phyloP scores from a whole-genome alignment of 2,329 filamentous ascomycete genomes.

The Penicillium paneum region DNA sequence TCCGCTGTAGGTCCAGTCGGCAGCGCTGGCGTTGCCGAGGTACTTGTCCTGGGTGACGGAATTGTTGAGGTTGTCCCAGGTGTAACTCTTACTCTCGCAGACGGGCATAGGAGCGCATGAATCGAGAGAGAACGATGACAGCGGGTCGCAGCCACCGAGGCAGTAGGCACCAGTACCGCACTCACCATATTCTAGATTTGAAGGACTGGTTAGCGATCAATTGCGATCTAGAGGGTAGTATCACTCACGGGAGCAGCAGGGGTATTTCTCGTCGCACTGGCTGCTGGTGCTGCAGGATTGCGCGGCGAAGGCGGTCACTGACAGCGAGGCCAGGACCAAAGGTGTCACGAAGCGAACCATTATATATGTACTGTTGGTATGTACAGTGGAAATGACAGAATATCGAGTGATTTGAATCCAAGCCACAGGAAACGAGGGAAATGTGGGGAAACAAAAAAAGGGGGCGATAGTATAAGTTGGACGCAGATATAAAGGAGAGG shows the following conservation, averaged over 20 bases:
- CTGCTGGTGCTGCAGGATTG: slow-evolving; percentile 44
- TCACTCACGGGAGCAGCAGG: slow-evolving; percentile 75
- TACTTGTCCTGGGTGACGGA: slow-evolving; percentile 74
- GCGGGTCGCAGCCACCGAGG: slow-evolving; percentile 89
- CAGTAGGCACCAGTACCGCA: slow-evolving; percentile 95
- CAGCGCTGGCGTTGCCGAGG: slow-evolving; percentile 73
- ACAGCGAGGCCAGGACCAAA: slow-evolving; percentile 34
- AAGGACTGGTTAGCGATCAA: slow-evolving; percentile 7
- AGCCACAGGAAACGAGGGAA: slow-evolving; percentile 6
- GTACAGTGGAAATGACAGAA: slow-evolving; percentile 16
- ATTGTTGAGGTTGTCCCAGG: slow-evolving; percentile 68
- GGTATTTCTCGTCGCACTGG: slow-evolving; percentile 62
- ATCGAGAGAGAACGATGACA: slow-evolving; percentile 75
- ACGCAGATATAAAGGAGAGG: not conserved
- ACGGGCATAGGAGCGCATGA: slow-evolving; percentile 81
- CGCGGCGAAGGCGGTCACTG: slow-evolving; percentile 32
- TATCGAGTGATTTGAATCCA: slow-evolving; percentile 17
- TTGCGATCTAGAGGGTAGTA: not conserved
- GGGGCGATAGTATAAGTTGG: not conserved
- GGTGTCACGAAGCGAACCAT: slow-evolving; percentile 39
- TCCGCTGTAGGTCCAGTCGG: slow-evolving; percentile 88
- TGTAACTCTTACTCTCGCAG: slow-evolving; percentile 72
- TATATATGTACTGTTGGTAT: slow-evolving; percentile 18
- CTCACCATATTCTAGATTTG: slow-evolving; percentile 72
- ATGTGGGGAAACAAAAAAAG: not conserved